Base-by-base conservation (phyloP, 2,329 filamentous ascomycete genomes). In the Aspergillus sp. region DNA sequence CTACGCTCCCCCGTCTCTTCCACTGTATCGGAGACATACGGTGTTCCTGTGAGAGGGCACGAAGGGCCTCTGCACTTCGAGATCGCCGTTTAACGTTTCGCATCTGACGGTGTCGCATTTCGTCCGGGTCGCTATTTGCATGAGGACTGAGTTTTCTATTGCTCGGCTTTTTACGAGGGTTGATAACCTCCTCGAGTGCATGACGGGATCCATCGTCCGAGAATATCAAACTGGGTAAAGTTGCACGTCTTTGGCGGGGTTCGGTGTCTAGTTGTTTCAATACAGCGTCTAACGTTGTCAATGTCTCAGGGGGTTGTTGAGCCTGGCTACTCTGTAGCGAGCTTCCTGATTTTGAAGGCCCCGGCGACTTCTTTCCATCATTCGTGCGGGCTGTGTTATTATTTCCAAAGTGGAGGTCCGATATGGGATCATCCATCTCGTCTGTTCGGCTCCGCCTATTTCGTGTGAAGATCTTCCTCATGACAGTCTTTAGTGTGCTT, bases 141-240 rank as follows among this genome's bases (percentile, higher is more conserved):
- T 57, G 52, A 8, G 58, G 53, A 24, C 54, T 64, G 13, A 61
- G 51, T 30, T 42, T 56, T 17, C 59, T 56, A 41, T 42, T 57
- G 48, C 45, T 57, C 9, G 30, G 30, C 36, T 42, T 45, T 38
- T 41, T 57, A 22, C 65, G 64, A 3, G 68, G 65, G 22, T 67
- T 50, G 3, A 69, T 55, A 13, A 61, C 62, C 2, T 63, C 66
- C 3, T 68, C 64, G 3, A 69, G 62, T n/a, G 62, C 66, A 52
- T 64, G 68, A 24, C 70, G 69, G 5, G 68, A 70, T 48, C 74
- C 75, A 8, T 76, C 71, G 13, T 78, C 73, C 5, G 74, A 76
- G 36, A 79, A 70, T 11, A 78, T 68, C 39, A 79, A 61, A 56
- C 76, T 79, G 1, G 78, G 77, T 15, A 79, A 66, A 1, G 77